Evolutionary conservation across 169 alveolate genomes (phyloP).

Genomic region (Cryptosporidium felis): DNA sequence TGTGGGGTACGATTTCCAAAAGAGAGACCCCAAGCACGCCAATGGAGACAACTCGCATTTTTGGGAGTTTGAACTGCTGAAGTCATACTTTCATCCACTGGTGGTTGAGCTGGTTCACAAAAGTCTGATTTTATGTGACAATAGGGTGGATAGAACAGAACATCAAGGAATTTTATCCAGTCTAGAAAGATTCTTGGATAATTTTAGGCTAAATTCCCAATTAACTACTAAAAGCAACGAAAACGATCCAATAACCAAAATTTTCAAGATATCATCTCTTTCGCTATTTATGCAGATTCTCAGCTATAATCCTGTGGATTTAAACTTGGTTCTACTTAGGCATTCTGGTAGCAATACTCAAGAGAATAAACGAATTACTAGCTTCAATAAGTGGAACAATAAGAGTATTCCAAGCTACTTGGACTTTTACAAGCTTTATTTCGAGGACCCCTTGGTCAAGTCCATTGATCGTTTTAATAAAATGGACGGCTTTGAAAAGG

Average conservation of each 20-base stretch:
- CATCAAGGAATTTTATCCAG: not conserved
- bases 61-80: constrained; percentile 57
- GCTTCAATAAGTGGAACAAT: constrained; percentile 42
- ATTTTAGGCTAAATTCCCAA: not conserved
- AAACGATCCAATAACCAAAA: not conserved
- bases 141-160: not conserved
- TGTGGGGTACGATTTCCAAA: constrained; percentile 8
- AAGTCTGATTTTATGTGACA: constrained; percentile 25
- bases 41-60: constrained; percentile 21
- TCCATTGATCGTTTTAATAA: not conserved
- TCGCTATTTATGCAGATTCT: constrained; percentile 46
- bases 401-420: constrained; percentile 33
- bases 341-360: not conserved
- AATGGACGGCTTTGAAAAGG: not conserved
- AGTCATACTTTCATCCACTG: constrained; percentile 50
- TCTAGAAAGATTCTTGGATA: not conserved
- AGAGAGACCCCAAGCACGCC: constrained; percentile 56
- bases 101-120: constrained; percentile 33
- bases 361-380: constrained; percentile 7
- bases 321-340: constrained; percentile 13
- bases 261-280: constrained; percentile 16
- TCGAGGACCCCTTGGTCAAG: constrained; percentile 48
- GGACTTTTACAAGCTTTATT: constrained; percentile 35
- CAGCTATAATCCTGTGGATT: constrained; percentile 46
- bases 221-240: not conserved